phyloP scores from a whole-genome alignment of 208 protist genomes.

The Crithidia brevicula region DNA sequence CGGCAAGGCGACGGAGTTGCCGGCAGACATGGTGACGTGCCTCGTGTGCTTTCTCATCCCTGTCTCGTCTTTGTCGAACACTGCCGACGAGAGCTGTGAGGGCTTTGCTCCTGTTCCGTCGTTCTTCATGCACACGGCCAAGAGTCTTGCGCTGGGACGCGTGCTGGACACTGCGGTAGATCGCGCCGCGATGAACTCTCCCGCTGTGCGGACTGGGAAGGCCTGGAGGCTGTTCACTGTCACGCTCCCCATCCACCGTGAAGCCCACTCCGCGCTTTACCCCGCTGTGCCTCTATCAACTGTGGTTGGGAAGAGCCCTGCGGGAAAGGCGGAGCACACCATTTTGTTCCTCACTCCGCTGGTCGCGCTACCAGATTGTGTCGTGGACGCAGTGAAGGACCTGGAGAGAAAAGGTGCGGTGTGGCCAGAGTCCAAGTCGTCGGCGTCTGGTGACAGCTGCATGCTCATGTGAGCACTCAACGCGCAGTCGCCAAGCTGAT shows the following conservation, averaged over 20 bases:
- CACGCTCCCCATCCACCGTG: slow-evolving; percentile 35
- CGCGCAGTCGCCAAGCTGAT: neutral
- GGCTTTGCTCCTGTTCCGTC: slow-evolving; percentile 48
- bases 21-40: slow-evolving; percentile 57
- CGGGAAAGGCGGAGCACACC: slow-evolving; percentile 16
- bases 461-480: slow-evolving; percentile 1
- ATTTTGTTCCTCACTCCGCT: slow-evolving; percentile 42
- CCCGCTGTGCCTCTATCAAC: slow-evolving; percentile 52
- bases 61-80: neutral
- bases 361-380: slow-evolving; percentile 31
- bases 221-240: slow-evolving; percentile 61
- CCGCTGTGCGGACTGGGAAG: slow-evolving; percentile 32
- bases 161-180: slow-evolving; percentile 69
- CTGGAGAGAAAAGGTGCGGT: slow-evolving; percentile 21
- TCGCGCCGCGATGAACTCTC: slow-evolving; percentile 47
- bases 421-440: slow-evolving; percentile 7
- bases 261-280: slow-evolving; percentile 42
- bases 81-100: slow-evolving; percentile 6
- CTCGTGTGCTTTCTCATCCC: slow-evolving; percentile 59
- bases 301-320: slow-evolving; percentile 40
- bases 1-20: slow-evolving; percentile 63
- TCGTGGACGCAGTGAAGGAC: slow-evolving; percentile 32
- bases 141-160: slow-evolving; percentile 57
- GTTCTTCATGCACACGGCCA: slow-evolving; percentile 77
- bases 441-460: slow-evolving; percentile 13